Conservation (phyloP, 1,139 yeast genomes). For the Tardiomyces blankii region DNA sequence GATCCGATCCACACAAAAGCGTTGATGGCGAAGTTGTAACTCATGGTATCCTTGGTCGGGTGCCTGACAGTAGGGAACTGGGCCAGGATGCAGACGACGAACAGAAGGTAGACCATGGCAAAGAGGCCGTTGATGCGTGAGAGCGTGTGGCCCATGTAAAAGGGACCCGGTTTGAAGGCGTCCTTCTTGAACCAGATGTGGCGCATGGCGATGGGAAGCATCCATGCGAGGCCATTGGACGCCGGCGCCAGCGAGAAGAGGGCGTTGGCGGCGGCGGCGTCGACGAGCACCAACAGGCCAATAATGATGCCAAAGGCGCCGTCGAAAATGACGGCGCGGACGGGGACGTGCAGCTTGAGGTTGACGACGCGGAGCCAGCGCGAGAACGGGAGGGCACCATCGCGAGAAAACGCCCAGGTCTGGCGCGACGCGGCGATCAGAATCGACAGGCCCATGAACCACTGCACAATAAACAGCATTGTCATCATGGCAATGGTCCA, state of each 20-base stretch:
- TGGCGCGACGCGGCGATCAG: slow-evolving; percentile 81
- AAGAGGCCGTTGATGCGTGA: slow-evolving; percentile 8
- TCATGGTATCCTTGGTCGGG: slow-evolving; percentile 31
- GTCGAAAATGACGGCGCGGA: slow-evolving; percentile 44
- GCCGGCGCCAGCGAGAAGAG: slow-evolving; percentile 45
- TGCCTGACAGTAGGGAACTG: slow-evolving; percentile 12
- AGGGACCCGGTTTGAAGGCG: slow-evolving; percentile 50
- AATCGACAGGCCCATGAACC: slow-evolving; percentile 54
- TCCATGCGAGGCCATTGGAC: slow-evolving; percentile 49
- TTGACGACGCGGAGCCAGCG: slow-evolving; percentile 26
- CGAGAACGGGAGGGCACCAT: slow-evolving; percentile 71
- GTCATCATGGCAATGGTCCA: slow-evolving; percentile 40
- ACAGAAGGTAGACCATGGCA: slow-evolving; percentile 7
- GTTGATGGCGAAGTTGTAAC: slow-evolving; percentile 48
- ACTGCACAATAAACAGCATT: slow-evolving; percentile 21
- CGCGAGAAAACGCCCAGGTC: slow-evolving; percentile 81
- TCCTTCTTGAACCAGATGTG: slow-evolving; percentile 26
- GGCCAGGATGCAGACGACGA: slow-evolving; percentile 11
- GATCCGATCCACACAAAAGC: slow-evolving; percentile 40
- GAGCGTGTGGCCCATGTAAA: slow-evolving; percentile 39
- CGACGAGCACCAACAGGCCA: slow-evolving; percentile 46
- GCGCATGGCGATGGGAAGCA: slow-evolving; percentile 40
- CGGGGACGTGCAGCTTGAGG: slow-evolving; percentile 40
- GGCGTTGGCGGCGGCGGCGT: slow-evolving; percentile 46
- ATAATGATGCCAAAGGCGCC: slow-evolving; percentile 35